Conservation (phyloP, 2,329 filamentous ascomycete genomes). For the Leptographium wingfieldii region DNA sequence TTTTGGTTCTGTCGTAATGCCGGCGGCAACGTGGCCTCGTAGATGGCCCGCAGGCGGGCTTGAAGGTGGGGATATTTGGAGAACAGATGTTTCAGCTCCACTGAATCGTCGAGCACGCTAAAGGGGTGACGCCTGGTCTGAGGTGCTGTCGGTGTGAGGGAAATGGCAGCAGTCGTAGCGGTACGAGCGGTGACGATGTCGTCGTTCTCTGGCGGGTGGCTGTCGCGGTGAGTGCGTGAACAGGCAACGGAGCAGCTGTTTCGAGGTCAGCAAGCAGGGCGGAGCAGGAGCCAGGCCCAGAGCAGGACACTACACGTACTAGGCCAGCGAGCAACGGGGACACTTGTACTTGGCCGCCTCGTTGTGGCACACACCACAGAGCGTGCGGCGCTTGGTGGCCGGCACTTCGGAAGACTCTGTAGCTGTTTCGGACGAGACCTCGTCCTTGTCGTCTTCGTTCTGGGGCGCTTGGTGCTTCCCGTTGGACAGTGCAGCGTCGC, state of each 20-base stretch:
- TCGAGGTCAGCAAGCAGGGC: neutral
- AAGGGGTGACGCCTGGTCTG: conserved; percentile 29
- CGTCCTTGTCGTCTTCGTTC: conserved; percentile 2
- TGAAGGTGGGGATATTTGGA: conserved; percentile 37
- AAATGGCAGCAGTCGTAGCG: neutral
- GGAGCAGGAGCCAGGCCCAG: neutral
- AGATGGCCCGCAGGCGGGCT: conserved; percentile 33
- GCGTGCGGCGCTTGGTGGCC: conserved; percentile 11
- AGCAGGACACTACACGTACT: conserved; percentile 30
- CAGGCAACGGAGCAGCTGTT: conserved; percentile 46
- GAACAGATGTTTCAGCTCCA: conserved; percentile 38
- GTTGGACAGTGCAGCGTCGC: neutral
- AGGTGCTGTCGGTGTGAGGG: neutral
- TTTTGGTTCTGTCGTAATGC: conserved; percentile 12
- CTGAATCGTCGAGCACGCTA: conserved; percentile 35
- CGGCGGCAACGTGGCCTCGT: conserved; percentile 37
- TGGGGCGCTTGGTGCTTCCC: neutral
- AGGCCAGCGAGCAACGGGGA: conserved; percentile 42
- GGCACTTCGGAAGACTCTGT: neutral
- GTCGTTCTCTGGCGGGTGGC: conserved; percentile 15
- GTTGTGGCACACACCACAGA: conserved; percentile 42
- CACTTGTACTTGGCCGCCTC: conserved; percentile 50
- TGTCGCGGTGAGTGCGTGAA: conserved; percentile 22
- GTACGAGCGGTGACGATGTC: conserved; percentile 3
- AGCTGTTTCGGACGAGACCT: neutral